Evolutionary conservation across 192 early-diverging fungal genomes (phyloP).

Genomic region (Backusella luteola): DNA sequence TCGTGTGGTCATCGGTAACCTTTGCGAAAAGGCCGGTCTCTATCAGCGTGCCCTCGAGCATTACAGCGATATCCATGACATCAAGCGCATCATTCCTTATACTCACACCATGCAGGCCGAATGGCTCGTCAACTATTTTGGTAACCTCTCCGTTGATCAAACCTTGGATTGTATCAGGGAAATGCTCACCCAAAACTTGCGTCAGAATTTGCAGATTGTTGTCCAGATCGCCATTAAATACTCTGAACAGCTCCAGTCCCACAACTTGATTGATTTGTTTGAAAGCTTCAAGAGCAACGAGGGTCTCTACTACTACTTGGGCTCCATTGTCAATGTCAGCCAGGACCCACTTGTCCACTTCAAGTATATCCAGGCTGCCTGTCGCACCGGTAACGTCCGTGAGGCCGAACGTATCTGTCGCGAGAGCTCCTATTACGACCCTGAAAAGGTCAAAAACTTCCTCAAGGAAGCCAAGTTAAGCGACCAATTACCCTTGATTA

Average conservation of each 20-base stretch:
- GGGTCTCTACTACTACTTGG: slow-evolving; percentile 96
- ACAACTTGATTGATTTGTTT: slow-evolving; percentile 88
- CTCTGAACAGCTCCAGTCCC: slow-evolving; percentile 89
- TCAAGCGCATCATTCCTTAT: slow-evolving; percentile 93
- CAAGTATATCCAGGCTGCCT: slow-evolving; percentile 98
- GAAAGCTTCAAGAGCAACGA: slow-evolving; percentile 91
- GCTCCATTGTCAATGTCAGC: slow-evolving; percentile 93
- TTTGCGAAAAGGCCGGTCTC: slow-evolving; percentile 98
- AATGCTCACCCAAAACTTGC: slow-evolving; percentile 88
- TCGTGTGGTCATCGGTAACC: slow-evolving; percentile 80
- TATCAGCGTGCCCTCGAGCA: slow-evolving; percentile 96
- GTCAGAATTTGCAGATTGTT: slow-evolving; percentile 94
- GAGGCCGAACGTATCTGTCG: slow-evolving; percentile 97
- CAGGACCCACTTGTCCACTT: slow-evolving; percentile 94
- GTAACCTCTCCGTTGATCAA: slow-evolving; percentile 93
- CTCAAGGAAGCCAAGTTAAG: slow-evolving; percentile 94
- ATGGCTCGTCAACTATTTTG: slow-evolving; percentile 96
- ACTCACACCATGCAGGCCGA: slow-evolving; percentile 83
- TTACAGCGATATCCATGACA: slow-evolving; percentile 94
- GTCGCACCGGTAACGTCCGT: slow-evolving; percentile 89
- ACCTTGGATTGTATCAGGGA: slow-evolving; percentile 93
- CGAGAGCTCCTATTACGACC: slow-evolving; percentile 95
- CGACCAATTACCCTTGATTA: slow-evolving; percentile 97
- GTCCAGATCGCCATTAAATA: slow-evolving; percentile 97
- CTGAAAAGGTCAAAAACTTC: slow-evolving; percentile 99